Conservation (phyloP, 768 basidiomycete species). For the Tremella fuciformis region DNA sequence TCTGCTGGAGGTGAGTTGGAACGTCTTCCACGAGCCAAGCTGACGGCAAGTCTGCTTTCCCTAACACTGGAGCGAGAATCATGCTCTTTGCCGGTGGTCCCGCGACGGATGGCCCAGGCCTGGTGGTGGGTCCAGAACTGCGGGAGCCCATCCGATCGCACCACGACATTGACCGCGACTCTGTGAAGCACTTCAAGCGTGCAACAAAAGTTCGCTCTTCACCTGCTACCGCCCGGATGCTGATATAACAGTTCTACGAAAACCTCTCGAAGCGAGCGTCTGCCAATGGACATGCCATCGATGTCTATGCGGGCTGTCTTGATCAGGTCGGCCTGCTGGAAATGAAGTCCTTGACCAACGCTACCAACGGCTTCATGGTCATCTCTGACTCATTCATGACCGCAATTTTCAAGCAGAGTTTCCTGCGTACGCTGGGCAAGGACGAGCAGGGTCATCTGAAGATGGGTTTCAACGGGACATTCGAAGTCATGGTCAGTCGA, state of each 20-base stretch:
- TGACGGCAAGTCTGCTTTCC: slow-evolving; percentile 68
- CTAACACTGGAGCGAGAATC: slow-evolving; percentile 91
- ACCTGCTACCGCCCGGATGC: no score
- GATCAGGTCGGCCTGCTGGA: slow-evolving; percentile 97
- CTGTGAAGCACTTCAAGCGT: slow-evolving; percentile 94
- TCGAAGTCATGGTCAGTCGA: slow-evolving; percentile 80
- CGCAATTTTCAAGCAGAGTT: slow-evolving; percentile 97
- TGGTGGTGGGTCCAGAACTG: slow-evolving; percentile 92
- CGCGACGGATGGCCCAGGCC: slow-evolving; percentile 91
- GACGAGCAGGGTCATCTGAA: slow-evolving; percentile 85
- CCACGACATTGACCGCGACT: slow-evolving; percentile 96
- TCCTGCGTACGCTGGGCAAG: slow-evolving; percentile 86
- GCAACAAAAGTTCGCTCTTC: slow-evolving; percentile 75
- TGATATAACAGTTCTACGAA: slow-evolving; percentile 77
- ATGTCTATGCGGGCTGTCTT: slow-evolving; percentile 93
- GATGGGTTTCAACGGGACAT: slow-evolving; percentile 99
- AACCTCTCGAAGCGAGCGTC: slow-evolving; percentile 86
- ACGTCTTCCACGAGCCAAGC: neutral
- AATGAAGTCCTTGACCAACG: slow-evolving; percentile 94
- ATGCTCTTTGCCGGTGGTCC: slow-evolving; percentile 96
- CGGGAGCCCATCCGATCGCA: slow-evolving; percentile 97
- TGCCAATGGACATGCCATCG: slow-evolving; percentile 89
- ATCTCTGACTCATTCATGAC: slow-evolving; percentile 95
- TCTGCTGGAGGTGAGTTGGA: slow-evolving; percentile 67
- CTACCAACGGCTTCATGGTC: slow-evolving; percentile 93